Base-by-base conservation (phyloP, 2,329 filamentous ascomycete genomes). In the Talaromyces sp. region DNA sequence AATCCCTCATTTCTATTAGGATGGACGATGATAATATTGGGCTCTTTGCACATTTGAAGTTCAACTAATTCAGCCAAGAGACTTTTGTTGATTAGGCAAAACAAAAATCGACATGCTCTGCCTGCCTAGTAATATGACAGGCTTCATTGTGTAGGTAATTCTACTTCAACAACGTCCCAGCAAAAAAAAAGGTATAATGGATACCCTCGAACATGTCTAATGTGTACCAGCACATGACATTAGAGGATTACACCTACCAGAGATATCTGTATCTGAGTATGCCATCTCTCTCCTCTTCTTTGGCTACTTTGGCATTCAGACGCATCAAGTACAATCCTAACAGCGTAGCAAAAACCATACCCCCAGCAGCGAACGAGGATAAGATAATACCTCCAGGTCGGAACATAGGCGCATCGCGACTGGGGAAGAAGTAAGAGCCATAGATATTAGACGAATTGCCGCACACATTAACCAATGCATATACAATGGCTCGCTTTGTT, bases 391-490 rank as follows among this genome's bases (percentile, higher is more conserved):
- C 69, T 0, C 69, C 69, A 14, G 67, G 64, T 9, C 65, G 52
- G 54, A 68, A 70, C 57, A 68, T 68, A 4, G 68, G 69, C 0
- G 66, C 61, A 35, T 66, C 62, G 0, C 62, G 64, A 7, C 50
- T 68, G 1, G 68, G 69, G 45, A 70, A 70, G 45, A 70, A 70
- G 54, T 70, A 70, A 14, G 66, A 69, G 5, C 69, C 68, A 35
- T 70, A 70, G 19, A 70, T 70, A 33, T 69, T 68, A 3, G 67
- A 67, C 14, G 68, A 68, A 37, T 70, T 70, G 1, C 69, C 68
- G 24, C 68, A 69, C 9, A 70, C 45, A 33, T 70, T 70, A 2
- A 70, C 68, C 60, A 70, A 50, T 1, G 68, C 69, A 37, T 70
- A 70, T 9, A 70, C 67, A 58, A 69, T 68, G 16, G 68, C 68